These are phyloP conservation scores for Biancaea sappan DNA, from an alignment of 306 rosid genomes.

Conservation along the genomic window DNA sequence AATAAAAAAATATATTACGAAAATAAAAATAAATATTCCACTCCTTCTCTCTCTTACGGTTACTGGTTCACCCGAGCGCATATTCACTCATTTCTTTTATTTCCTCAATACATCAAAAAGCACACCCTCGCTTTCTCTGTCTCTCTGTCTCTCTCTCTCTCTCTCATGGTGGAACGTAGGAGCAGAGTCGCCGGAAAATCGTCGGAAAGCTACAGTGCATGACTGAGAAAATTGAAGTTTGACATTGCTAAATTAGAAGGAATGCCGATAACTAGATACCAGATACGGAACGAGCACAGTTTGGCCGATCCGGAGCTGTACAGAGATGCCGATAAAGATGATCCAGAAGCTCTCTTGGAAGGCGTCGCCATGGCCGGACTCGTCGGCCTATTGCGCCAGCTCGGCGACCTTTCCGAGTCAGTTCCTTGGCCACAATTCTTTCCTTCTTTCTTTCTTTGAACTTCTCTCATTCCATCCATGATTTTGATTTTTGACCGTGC, in stretches of 20 bases:
- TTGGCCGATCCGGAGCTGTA: slow-evolving; percentile 90
- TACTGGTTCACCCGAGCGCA: slow-evolving; percentile 36
- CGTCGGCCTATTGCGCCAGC: slow-evolving; percentile 93
- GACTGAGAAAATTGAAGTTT: slow-evolving; percentile 36
- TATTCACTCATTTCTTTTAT: slow-evolving; percentile 35
- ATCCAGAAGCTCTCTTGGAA: slow-evolving; percentile 87
- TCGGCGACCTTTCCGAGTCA: slow-evolving; percentile 96
- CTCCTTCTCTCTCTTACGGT: slow-evolving; percentile 19
- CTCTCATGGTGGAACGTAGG: slow-evolving; percentile 42
- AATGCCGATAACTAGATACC: slow-evolving; percentile 86
- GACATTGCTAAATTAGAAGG: background rate
- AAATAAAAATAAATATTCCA: background rate
- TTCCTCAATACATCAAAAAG: background rate
- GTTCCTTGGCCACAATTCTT: slow-evolving; percentile 20
- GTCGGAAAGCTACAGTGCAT: background rate
- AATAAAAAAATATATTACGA: too few relatives aligned
- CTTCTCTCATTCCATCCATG: background rate
- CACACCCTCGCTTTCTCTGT: slow-evolving; percentile 19
- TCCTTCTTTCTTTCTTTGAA: background rate
- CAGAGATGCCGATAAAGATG: slow-evolving; percentile 80
- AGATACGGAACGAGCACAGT: slow-evolving; percentile 65
- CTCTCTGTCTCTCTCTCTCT: slow-evolving; percentile 33
- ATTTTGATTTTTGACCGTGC: too few relatives aligned
- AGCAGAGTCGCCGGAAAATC: slow-evolving; percentile 40
- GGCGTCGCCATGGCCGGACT: slow-evolving; percentile 89